Conservation (phyloP, 2,329 filamentous ascomycete species). For the Hortaea werneckii region DNA sequence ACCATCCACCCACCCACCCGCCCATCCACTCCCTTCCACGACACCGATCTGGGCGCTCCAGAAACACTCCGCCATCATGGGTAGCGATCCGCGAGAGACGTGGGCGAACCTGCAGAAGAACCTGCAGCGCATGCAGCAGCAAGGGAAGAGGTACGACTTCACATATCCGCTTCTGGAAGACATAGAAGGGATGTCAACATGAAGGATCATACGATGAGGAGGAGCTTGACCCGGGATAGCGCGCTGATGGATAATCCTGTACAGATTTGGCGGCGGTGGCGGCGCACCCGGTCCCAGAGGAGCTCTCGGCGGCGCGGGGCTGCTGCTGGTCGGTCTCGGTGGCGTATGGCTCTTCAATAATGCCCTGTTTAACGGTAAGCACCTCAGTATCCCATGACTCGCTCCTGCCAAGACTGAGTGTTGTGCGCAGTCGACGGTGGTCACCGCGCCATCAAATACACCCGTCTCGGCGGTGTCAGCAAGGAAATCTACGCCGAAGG, state of each 20-base stretch:
- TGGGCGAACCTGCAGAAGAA: constrained; percentile 56
- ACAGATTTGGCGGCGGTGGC: constrained; percentile 40
- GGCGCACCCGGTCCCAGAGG: constrained; percentile 39
- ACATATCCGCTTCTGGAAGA: too few relatives aligned
- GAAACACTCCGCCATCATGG: constrained; percentile 3
- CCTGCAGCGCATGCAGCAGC: constrained; percentile 39
- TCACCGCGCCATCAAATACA: constrained; percentile 98
- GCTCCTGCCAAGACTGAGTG: not conserved
- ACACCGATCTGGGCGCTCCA: too few relatives aligned
- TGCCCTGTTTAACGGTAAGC: constrained; percentile 57
- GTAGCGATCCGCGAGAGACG: constrained; percentile 52
- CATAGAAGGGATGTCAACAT: too few relatives aligned
- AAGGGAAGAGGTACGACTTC: constrained; percentile 31
- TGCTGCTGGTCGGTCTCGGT: constrained; percentile 45
- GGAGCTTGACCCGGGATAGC: not conserved
- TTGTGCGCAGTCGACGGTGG: constrained; percentile 68
- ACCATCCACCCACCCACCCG: not conserved
- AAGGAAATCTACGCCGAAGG: constrained; percentile 96
- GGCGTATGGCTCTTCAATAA: constrained; percentile 49
- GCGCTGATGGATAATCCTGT: constrained; percentile 8
- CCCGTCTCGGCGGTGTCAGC: constrained; percentile 74
- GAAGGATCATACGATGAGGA: not conserved
- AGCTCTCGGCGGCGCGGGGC: constrained; percentile 44
- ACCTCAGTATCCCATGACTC: not conserved
- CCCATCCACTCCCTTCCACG: not conserved